Base-by-base conservation (phyloP, 2,329 filamentous ascomycete genomes). In the Aspergillus pseudoviridinutans region DNA sequence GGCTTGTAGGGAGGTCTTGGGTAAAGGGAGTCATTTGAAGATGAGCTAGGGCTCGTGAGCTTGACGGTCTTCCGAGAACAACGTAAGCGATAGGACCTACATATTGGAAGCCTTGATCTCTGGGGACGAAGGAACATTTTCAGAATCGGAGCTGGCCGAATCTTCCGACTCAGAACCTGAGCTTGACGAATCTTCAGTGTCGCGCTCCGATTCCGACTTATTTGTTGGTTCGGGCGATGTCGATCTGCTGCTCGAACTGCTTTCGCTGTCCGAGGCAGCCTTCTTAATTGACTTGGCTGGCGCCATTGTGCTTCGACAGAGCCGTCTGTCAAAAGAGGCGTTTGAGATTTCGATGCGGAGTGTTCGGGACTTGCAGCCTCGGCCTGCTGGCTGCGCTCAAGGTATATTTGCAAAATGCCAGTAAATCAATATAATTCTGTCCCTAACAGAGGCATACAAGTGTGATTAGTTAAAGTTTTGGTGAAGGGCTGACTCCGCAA, bases 1-100 rank as follows among this genome's bases (percentile, higher is more conserved):
- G 77, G 68, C 61, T 74, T 73, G 70, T 74, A 80, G 12, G 71
- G 65, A 60, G 74, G 69, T 9, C 71, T 59, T 29, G 68, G 66
- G 54, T 72, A 63, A 55, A 67, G 58, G 29, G 56, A 61, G 41
- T 59, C 51, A 22, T 64, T 51, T 9, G 49, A 51, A 38, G 61
- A 54, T 24, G 53, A 55, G 47, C 56, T 57, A 35, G 44, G 2
- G 10, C 25, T n/a, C 17, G 29, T 59, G 46, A 57, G 54, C 6
- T 20, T 50, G 20, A 10, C 27, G 28, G n/a, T 55, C 8, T 35
- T 27, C 6, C 24, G 14, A 24, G 22, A 14, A 1, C 22, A 25
- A 47, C 10, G 12, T 24, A 47, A 14, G 22, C 44, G 1, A 47
- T 38, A 47, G 44, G 4, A 47, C 44, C 2, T 47, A 47, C 44